Evolutionary conservation across 345 rosid genomes (phyloP), one percentile per base, ranked within the genome.

Genomic region (Fremontodendron californicum): DNA sequence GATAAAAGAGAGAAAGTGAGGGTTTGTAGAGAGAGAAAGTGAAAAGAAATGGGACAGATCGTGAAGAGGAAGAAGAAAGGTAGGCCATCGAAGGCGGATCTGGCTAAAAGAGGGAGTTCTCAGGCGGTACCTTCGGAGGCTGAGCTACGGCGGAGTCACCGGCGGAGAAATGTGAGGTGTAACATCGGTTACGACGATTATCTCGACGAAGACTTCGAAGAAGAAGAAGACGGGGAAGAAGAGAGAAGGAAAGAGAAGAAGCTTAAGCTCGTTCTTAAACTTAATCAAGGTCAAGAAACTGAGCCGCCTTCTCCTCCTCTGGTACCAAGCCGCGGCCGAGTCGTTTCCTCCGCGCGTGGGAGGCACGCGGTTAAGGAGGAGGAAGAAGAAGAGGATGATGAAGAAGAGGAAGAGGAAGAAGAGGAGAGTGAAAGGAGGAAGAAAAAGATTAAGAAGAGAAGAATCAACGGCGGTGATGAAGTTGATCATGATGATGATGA

Each of bases 81-180:
- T 35, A 89, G 97, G 85, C 97, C 98, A 10, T 87, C 97, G 74
- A 94, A 93, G 92, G 88, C 95, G 80, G 97, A 94, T 93, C 98
- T 89, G 85, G 89, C 88, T 0, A 87, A 84, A 10, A 87, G 91
- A 18, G 67, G 80, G 33, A 62, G 81, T 27, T 71, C 76, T 18
- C 79, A 80, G 7, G 72, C 89, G n/a, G 73, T 83, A 65, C 73
- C 75, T 71, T 33, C 81, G 54, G 87, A 81, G 48, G 48, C 81
- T 9, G 90, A 86, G 76, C 79, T 85, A 3, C 86, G 96, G 71
- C 89, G 91, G 51, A 93, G 97, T 84, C 85, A 81, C 78, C 90
- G 97, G 57, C 92, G 89, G 60, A 85, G 94, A 79, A 94, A 90
- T 91, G 95, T 90, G 80, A 83, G 93, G 82, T 93, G 82, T 83